Evolutionary conservation across 176 grass and related monocot genomes (phyloP), one percentile per base, ranked within the genome.

Genomic region (Tillandsia leiboldiana): DNA sequence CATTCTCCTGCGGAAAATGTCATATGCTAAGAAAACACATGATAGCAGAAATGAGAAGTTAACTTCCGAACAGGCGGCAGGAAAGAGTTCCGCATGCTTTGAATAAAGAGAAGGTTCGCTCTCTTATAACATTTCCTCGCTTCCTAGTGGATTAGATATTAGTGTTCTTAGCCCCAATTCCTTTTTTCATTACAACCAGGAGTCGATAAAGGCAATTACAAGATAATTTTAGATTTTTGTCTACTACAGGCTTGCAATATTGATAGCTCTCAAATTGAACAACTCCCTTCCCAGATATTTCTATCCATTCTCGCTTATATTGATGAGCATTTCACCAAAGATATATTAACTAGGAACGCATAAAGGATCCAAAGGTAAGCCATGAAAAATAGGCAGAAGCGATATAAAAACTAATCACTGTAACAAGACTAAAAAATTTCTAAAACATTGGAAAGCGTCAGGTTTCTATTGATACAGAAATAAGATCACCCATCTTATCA

Each of bases 1-100:
- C 85, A 63, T 85, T 86, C 73, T 81, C 81, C 92, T 96, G 86
- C 48, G 72, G 33, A 79, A 2, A 50, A 66, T 52, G 7, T 2
- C 24, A 66, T 23, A 61, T 50, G 22, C 11, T 29, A 79, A 51
- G 10, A 63, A 15, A 54, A 61, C n/a, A 57, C 1, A 1, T 3
- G 59, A 57, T 1, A 51, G 18, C 8, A 64, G 3, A 51, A 24
- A 61, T 49, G 27, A 62, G 29, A 9, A n/a, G 12, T 50, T n/a
- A 12, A 65, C 27, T 27, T 54, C 53, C 9, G 20, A 12, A 50
- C n/a, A 67, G 50, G 15, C 17, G 23, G 49, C 24, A 8, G 26
- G 29, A 15, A 22, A 57, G 20, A 75, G 33, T 42, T 42, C 7
- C 33, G 7, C 33, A 42, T 42, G 33, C 33, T 6, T 42, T 42